phyloP scores from a whole-genome alignment of 371 early-diverging fungal genomes.

The Apophysomyces ossiformis region DNA sequence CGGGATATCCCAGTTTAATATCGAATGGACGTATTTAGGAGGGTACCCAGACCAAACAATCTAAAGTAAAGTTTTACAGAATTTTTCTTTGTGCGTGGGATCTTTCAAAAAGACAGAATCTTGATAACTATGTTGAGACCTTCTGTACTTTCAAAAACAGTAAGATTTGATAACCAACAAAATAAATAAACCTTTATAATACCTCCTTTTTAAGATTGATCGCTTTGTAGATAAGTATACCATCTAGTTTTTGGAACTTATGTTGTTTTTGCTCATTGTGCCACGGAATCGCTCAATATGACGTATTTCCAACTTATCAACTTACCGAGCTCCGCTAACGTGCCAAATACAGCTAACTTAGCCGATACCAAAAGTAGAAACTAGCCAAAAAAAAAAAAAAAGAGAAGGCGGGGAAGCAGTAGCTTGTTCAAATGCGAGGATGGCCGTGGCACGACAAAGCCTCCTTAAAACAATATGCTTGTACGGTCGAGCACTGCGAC shows the following conservation, averaged over 20 bases:
- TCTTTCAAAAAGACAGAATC: constrained; percentile 2
- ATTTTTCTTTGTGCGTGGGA: constrained; percentile 3
- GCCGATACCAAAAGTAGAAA: background rate
- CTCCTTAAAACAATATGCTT: too few species aligned
- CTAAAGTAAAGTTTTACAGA: constrained; percentile 3
- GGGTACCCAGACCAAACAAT: constrained; percentile 1
- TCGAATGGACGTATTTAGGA: background rate
- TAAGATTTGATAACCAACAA: too few species aligned
- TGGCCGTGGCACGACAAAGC: too few species aligned
- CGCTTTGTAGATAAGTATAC: background rate
- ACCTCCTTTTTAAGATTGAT: too few species aligned
- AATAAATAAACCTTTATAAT: too few species aligned
- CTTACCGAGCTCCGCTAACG: background rate
- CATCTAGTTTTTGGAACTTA: background rate
- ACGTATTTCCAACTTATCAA: background rate
- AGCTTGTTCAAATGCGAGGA: too few species aligned
- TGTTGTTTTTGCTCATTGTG: background rate
- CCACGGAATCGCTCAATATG: background rate
- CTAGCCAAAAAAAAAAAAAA: background rate
- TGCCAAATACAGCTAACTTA: background rate
- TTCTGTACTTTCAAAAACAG: too few species aligned
- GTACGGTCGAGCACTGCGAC: too few species aligned
- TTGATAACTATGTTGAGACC: background rate
- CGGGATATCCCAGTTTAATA: background rate
- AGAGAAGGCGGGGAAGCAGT: too few species aligned